A percentile compares a stretch with the other conserved stretches of the same genome.
These are phyloP conservation scores for Persicaria maculosa DNA, from an alignment of 148 eudicot species.

Conservation along the genomic window DNA sequence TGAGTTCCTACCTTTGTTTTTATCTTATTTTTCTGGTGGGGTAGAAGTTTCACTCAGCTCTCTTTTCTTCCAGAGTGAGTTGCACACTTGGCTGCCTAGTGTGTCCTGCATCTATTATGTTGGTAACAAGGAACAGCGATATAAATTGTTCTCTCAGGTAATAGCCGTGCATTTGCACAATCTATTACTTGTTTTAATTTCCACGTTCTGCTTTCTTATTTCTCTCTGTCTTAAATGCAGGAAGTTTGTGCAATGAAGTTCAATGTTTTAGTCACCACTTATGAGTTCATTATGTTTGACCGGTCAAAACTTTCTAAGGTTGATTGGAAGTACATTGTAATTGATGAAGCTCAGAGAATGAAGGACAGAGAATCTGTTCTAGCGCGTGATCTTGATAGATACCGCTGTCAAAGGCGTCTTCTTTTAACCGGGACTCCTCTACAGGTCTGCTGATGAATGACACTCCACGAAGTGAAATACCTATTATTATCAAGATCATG, in stretches of 20 bases:
- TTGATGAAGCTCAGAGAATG: conserved; percentile 99
- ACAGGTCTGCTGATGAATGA: conserved; percentile 45
- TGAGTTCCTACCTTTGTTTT: conserved; percentile 13
- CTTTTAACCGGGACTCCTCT: conserved; percentile 95
- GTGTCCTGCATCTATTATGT: conserved; percentile 94
- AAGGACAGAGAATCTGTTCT: conserved; percentile 98
- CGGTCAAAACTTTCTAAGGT: conserved; percentile 89
- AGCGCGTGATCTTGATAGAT: conserved; percentile 95
- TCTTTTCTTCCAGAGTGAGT: conserved; percentile 66
- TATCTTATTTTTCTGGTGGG: background rate
- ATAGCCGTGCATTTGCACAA: conserved; percentile 11
- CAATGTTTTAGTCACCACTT: conserved; percentile 96
- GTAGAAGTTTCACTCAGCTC: background rate
- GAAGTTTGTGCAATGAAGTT: conserved; percentile 93
- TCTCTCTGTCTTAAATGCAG: conserved; percentile 23
- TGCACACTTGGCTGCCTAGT: conserved; percentile 85
- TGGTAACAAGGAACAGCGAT: conserved; percentile 82
- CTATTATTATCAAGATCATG: background rate
- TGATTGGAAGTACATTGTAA: conserved; percentile 93
- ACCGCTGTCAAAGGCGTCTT: conserved; percentile 97
- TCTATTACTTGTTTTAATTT: background rate
- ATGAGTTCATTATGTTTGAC: conserved; percentile 96
- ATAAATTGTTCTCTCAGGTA: conserved; percentile 90
- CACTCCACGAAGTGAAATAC: background rate
- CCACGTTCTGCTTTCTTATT: background rate